Conservation (phyloP, 2,329 filamentous ascomycete genomes). For the Apiospora pterosperma region DNA sequence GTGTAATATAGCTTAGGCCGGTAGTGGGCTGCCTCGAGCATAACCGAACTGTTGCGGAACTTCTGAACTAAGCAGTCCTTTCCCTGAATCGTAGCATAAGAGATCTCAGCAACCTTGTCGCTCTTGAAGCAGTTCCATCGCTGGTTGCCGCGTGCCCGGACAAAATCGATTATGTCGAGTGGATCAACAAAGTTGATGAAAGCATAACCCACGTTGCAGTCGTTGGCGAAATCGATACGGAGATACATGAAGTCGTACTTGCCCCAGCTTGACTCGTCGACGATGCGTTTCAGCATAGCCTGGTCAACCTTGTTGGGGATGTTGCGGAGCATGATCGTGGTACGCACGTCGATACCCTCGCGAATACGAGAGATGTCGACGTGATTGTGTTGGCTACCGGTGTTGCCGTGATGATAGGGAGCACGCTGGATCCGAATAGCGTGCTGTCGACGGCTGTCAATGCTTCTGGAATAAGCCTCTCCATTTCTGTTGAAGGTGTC, state of each 20-base stretch:
- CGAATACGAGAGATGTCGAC: conserved; percentile 60
- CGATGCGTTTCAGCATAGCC: conserved; percentile 70
- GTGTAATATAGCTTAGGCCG: conserved; percentile 71
- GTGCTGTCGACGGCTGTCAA: conserved; percentile 42
- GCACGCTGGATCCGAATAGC: conserved; percentile 43
- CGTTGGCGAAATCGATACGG: conserved; percentile 81
- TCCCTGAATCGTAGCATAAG: conserved; percentile 95
- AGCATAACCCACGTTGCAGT: conserved; percentile 91
- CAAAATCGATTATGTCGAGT: conserved; percentile 71
- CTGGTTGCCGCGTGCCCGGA: conserved; percentile 65
- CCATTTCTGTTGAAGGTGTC: conserved; percentile 21
- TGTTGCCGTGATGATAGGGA: conserved; percentile 37
- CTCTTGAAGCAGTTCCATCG: conserved; percentile 79
- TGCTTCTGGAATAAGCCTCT: not conserved
- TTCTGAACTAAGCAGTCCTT: conserved; percentile 89
- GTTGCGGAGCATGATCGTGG: conserved; percentile 92
- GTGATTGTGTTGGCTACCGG: conserved; percentile 54
- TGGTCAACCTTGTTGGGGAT: conserved; percentile 89
- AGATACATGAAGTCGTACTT: conserved; percentile 95
- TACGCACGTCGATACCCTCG: conserved; percentile 69
- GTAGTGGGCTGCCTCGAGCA: conserved; percentile 79
- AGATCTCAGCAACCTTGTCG: conserved; percentile 83
- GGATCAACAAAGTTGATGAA: conserved; percentile 93
- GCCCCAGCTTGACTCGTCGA: conserved; percentile 75
- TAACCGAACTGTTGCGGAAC: conserved; percentile 94